A percentile compares a stretch with the other conserved stretches of the same genome.
phyloP scores from a whole-genome alignment of 2,329 filamentous ascomycete species.

The Hypoxylon sp. region DNA sequence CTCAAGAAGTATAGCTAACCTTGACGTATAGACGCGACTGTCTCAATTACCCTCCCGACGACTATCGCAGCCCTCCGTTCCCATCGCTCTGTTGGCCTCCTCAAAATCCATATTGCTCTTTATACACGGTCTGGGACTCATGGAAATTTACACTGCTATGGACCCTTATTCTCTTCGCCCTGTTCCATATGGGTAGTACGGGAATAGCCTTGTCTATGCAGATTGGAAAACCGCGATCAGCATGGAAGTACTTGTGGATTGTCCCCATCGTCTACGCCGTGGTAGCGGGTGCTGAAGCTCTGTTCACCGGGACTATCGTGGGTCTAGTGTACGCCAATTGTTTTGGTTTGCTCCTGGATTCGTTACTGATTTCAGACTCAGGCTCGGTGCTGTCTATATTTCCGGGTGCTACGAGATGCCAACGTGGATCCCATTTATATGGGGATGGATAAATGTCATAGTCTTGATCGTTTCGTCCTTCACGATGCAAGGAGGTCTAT shows the following conservation, averaged over 20 bases:
- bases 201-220: conserved; percentile 80
- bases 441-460: conserved; percentile 86
- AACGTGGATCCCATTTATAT: conserved; percentile 92
- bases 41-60: conserved; percentile 55
- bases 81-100: conserved; percentile 85
- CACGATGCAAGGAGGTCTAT: conserved; percentile 90
- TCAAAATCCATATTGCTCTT: conserved; percentile 63
- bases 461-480: conserved; percentile 89
- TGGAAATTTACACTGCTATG: conserved; percentile 90
- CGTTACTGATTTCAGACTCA: conserved; percentile 51
- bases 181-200: conserved; percentile 79
- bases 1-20: conserved; percentile 15
- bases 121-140: conserved; percentile 81
- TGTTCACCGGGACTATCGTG: conserved; percentile 84
- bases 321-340: conserved; percentile 76
- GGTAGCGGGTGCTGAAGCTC: conserved; percentile 79
- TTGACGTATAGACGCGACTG: conserved; percentile 39
- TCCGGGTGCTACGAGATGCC: conserved; percentile 90
- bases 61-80: conserved; percentile 78
- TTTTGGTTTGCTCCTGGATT: background rate
- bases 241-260: conserved; percentile 75
- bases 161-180: conserved; percentile 83
- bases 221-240: conserved; percentile 64
- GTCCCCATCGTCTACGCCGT: conserved; percentile 77
- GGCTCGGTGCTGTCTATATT: conserved; percentile 82